Evolutionary conservation across 352 stramenopile species (phyloP), one percentile per base, ranked within the genome.

Genomic region (Elongisporangium undulatum): DNA sequence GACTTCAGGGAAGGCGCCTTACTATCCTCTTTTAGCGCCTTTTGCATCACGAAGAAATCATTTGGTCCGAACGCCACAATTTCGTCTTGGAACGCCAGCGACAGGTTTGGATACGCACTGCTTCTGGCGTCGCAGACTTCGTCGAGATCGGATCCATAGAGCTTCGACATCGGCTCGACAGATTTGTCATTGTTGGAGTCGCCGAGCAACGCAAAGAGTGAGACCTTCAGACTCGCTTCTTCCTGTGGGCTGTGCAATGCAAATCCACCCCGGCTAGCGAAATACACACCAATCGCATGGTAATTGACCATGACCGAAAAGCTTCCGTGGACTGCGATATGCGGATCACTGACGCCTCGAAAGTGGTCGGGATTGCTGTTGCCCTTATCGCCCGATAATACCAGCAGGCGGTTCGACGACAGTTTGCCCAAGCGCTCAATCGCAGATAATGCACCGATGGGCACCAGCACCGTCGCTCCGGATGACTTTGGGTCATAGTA

Each of bases 221-320:
- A 95, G 6, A 97, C 85, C 66, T 98, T 98, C 2, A 98, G 69
- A 55, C 87, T 97, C 8, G 93, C 93, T 70, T 98, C 90, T 72
- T 97, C 90, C 59, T 97, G 86, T 16, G 89, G 86, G 57, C 94
- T 97, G 63, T 98, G 93, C 6, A 98, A 71, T 17, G 90, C 90
- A 65, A 98, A 98, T 19, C 93, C 93, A 4, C 89, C 89, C 26
- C 89, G 80, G 64, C 82, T 96, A 20, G 90, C 94, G 59, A 96
- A 92, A 69, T 96, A 94, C 20, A 96, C 70, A 12, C 92, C 91
- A 59, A 98, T 96, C 4, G 91, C 90, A 65, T 98, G 93, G 68
- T 98, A 98, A 64, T 98, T 98, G 21, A 98, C 87, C 86, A 95
- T 98, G 54, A 98, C 83, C 2, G 87, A 97, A 65, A 98, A 98